These are phyloP conservation scores for Ophiocordyceps polyrhachis-furcata DNA, from an alignment of 2,329 filamentous ascomycete species.

Conservation along the genomic window DNA sequence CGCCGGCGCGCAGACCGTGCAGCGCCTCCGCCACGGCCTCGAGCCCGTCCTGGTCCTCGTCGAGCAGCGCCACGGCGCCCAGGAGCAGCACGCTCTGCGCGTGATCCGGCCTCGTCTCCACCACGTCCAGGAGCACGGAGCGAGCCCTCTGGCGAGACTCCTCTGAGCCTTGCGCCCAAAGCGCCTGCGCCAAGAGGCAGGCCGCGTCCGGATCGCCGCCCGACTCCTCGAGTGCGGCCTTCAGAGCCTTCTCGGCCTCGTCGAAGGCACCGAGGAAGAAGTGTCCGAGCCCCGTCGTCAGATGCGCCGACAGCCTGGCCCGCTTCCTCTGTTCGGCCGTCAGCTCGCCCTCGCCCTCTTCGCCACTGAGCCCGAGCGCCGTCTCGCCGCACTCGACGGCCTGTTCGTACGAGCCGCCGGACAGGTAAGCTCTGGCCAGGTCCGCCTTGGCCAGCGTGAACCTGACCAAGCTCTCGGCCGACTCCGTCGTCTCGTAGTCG, in stretches of 20 bases:
- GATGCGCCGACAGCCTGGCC: slow-evolving; percentile 62
- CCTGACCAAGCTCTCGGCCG: slow-evolving; percentile 47
- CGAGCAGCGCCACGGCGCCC: slow-evolving; percentile 66
- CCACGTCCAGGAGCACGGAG: slow-evolving; percentile 60
- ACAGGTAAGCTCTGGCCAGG: slow-evolving; percentile 66
- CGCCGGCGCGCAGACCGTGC: slow-evolving; percentile 48
- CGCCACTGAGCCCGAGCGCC: slow-evolving; percentile 59
- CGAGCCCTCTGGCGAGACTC: slow-evolving; percentile 59
- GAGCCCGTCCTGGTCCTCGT: slow-evolving; percentile 59
- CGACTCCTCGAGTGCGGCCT: slow-evolving; percentile 60
- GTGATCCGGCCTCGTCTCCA: slow-evolving; percentile 57
- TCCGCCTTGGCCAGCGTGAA: slow-evolving; percentile 78
- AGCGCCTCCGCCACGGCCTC: slow-evolving; percentile 70
- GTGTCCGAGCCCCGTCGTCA: slow-evolving; percentile 69
- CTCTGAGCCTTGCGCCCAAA: slow-evolving; percentile 75
- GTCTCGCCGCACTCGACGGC: slow-evolving; percentile 68
- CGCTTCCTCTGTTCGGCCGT: slow-evolving; percentile 45
- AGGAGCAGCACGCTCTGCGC: slow-evolving; percentile 65
- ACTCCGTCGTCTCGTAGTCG: slow-evolving; percentile 73
- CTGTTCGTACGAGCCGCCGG: slow-evolving; percentile 40
- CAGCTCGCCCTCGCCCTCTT: slow-evolving; percentile 49
- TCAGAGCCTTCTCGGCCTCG: slow-evolving; percentile 61
- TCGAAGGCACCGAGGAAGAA: slow-evolving; percentile 51
- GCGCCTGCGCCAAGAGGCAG: slow-evolving; percentile 72
- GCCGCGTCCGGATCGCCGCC: slow-evolving; percentile 62